Evolutionary conservation across 495 filamentous ascomycete species (phyloP), one percentile per base, ranked within the genome.

Genomic region (Penicillium canariense): DNA sequence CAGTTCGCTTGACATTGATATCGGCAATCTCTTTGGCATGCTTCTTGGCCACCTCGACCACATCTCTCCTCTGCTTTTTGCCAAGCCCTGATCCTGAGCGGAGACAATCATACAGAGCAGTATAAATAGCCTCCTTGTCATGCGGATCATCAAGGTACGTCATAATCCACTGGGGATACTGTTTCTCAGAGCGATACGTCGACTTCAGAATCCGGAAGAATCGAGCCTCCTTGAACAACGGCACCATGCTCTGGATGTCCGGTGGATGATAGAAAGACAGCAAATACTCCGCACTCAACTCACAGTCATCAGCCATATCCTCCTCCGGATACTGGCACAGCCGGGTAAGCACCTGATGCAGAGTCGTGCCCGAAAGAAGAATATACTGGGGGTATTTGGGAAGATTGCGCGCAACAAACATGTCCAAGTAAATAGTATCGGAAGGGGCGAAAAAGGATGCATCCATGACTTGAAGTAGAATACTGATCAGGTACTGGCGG

Each of bases 311-410:
- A 17, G 87, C 87, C 62, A 97, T 79, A 52, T 94, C 91, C 31
- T 78, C 74, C 6, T 82, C 84, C 2, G 94, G 90, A 59, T 88
- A 95, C 55, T 86, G 80, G 74, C 94, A 98, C 31, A 98, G 77
- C 6, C 90, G 88, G 8, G 83, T 74, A 36, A 98, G 77, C 32
- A 96, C 86, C 39, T 84, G 86, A 60, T 93, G 87, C 1, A 97
- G 78, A 8, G 87, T 86, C 7, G 88, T 88, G 45, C 91, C 94
- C 0, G 94, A 84, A 52, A 98, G 82, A 28, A 96, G 80, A 59
- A 98, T 88, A 62, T 96, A 96, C 67, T 97, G 92, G 5, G 90
- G 91, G 65, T 96, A 98, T 70, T 97, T 98, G 2, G 94, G 90
- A 14, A 97, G 79, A 61, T 96, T 98, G 52, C 94, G 87, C 39